Base-by-base conservation (phyloP, 139 green algal species). In the Coelastrella sp. region DNA sequence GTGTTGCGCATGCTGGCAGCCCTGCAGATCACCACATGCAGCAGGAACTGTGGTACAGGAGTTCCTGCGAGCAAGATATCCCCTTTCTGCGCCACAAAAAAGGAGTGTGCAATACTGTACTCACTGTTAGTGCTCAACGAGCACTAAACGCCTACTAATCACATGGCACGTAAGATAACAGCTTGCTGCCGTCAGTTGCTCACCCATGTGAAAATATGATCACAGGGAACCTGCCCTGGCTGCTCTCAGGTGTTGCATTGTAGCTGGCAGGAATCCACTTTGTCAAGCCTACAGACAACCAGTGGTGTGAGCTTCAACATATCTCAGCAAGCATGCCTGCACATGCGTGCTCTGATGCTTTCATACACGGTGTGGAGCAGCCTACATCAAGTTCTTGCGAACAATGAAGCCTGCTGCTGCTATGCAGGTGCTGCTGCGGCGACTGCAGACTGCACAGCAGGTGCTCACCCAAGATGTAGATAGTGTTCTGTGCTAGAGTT, bases 1-100 rank as follows among this genome's bases (percentile, higher is more conserved):
- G 85, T 90, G 74, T 90, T 90, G 85, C 85, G 85, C 85, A 90
- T 90, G 73, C 73, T 83, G 73, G 85, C 85, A 84, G 85, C 85
- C 58, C 85, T 90, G 74, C 85, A 74, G 78, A 47, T 47, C 32
- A 47, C 32, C 32, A 47, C 32, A 47, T 47, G 32, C 32, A 47
- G 32, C 32, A 47, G 32, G 32, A 47, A 47, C 32, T 47, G 32
- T 47, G 32, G 32, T 47, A 47, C 32, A 47, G 32, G 32, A 47
- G 32, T 47, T 47, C 32, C 32, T 47, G 32, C 32, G 32, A 47
- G 32, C 32, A 47, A 47, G 32, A 47, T 47, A 1, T 47, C 32
- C 32, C 32, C 32, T 47, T 47, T 47, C 32, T 47, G 32, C 32
- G 32, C 32, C 32, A 47, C 32, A 47, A 47, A 47, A 47, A 47